Evolutionary conservation across 805 yeast genomes (phyloP).

Genomic region (Middelhovenomyces tepae): DNA sequence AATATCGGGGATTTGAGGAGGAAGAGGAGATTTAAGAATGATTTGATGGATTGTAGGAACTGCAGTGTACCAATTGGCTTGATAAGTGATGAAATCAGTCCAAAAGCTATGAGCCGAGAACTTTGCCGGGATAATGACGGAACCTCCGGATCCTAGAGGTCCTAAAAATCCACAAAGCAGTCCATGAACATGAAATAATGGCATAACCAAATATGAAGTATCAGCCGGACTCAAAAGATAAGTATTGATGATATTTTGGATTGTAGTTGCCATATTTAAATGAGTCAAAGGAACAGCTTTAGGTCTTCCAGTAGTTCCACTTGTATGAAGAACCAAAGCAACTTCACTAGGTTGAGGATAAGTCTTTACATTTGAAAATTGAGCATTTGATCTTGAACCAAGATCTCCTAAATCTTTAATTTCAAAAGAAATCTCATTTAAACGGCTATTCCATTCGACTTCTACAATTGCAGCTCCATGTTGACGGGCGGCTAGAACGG

Average conservation of each 20-base stretch:
- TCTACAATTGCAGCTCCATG: conserved; percentile 45
- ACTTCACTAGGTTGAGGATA: conserved; percentile 39
- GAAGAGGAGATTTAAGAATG: conserved; percentile 43
- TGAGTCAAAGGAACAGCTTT: conserved; percentile 69
- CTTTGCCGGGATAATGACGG: conserved; percentile 50
- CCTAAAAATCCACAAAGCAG: conserved; percentile 57
- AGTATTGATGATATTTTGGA: conserved; percentile 49
- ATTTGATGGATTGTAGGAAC: conserved; percentile 73
- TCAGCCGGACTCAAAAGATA: conserved; percentile 44
- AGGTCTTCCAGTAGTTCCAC: conserved; percentile 72
- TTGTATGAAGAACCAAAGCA: conserved; percentile 61
- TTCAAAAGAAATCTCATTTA: conserved; percentile 33
- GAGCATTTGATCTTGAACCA: conserved; percentile 4
- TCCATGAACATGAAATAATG: conserved; percentile 72
- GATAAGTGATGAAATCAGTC: conserved; percentile 41
- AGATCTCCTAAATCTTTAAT: conserved; percentile 22
- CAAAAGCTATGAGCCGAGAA: conserved; percentile 58
- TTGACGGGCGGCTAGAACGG: conserved; percentile 42
- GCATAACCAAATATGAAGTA: conserved; percentile 61
- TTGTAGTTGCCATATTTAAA: conserved; percentile 50
- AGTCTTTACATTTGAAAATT: conserved; percentile 4
- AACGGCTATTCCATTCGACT: conserved; percentile 36
- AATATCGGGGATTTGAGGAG: conserved; percentile 43
- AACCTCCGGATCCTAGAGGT: conserved; percentile 51
- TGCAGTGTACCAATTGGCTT: conserved; percentile 65